phyloP scores from a whole-genome alignment of 2,329 filamentous ascomycete species.

The Fusarium humuli region DNA sequence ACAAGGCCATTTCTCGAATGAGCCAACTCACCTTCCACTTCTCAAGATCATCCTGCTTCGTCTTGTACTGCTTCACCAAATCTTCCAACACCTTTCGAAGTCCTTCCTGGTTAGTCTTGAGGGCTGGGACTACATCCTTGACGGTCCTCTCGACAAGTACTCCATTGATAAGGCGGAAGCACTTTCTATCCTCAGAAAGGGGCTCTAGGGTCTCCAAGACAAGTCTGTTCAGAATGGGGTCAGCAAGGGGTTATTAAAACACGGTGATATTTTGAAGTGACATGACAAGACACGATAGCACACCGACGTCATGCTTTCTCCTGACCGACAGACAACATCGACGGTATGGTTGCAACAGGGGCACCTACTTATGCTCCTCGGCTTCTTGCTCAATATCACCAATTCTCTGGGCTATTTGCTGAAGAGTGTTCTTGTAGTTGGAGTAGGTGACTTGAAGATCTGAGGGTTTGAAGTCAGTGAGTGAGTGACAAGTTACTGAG shows the following conservation, averaged over 20 bases:
- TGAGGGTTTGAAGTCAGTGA: slow-evolving; percentile 51
- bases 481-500: slow-evolving; percentile 16
- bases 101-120: slow-evolving; percentile 94
- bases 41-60: slow-evolving; percentile 93
- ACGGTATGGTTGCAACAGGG: slow-evolving; percentile 25
- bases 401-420: slow-evolving; percentile 95
- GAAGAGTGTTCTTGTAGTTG: slow-evolving; percentile 81
- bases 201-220: slow-evolving; percentile 92
- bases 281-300: slow-evolving; percentile 21
- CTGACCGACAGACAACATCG: slow-evolving; percentile 1
- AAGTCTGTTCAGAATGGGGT: slow-evolving; percentile 68
- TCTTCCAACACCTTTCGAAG: slow-evolving; percentile 94
- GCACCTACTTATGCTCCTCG: slow-evolving; percentile 93
- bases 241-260: slow-evolving; percentile 24
- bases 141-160: slow-evolving; percentile 95
- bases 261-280: slow-evolving; percentile 53
- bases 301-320: slow-evolving; percentile 33
- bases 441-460: slow-evolving; percentile 84
- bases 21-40: slow-evolving; percentile 85
- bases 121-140: slow-evolving; percentile 87
- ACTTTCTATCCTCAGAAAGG: slow-evolving; percentile 87
- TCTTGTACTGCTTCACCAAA: slow-evolving; percentile 95
- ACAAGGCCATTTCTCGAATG: neutral
- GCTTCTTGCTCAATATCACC: slow-evolving; percentile 97
- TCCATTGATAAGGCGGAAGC: slow-evolving; percentile 98